Conservation (phyloP, 805 yeast genomes). For the Pichia manshurica region DNA sequence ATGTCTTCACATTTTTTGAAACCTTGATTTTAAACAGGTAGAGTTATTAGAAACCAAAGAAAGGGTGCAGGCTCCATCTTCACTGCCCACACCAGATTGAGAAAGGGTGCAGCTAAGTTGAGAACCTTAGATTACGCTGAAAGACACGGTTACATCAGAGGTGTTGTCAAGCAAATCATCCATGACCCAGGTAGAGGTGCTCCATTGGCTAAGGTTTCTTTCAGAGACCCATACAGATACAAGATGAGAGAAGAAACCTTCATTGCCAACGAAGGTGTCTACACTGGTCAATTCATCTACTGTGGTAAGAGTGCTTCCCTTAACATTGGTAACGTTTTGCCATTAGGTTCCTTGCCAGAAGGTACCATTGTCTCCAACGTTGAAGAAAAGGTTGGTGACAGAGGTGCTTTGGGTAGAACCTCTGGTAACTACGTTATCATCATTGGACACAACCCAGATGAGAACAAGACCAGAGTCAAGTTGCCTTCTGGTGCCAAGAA, state of each 20-base stretch:
- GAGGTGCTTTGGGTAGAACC: slow-evolving; percentile 99
- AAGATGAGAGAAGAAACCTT: slow-evolving; percentile 96
- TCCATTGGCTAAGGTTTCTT: slow-evolving; percentile 97
- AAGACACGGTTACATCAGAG: slow-evolving; percentile 99
- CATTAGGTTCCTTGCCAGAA: slow-evolving; percentile 96
- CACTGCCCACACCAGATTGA: slow-evolving; percentile 99
- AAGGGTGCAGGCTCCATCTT: slow-evolving; percentile 99
- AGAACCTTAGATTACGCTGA: slow-evolving; percentile 99
- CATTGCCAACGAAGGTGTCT: slow-evolving; percentile 99
- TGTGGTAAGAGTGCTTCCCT: slow-evolving; percentile 98
- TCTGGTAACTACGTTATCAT: slow-evolving; percentile 99
- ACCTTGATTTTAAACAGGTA: slow-evolving; percentile 45
- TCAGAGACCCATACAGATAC: slow-evolving; percentile 99
- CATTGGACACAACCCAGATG: slow-evolving; percentile 99
- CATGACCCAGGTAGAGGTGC: slow-evolving; percentile 99
- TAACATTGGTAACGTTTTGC: slow-evolving; percentile 95
- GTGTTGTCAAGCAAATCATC: slow-evolving; percentile 96
- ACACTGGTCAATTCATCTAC: slow-evolving; percentile 98
- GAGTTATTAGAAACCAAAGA: slow-evolving; percentile 99
- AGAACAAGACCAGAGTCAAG: slow-evolving; percentile 98
- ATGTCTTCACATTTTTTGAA: not conserved
- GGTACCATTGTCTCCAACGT: slow-evolving; percentile 99
- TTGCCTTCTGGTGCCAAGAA: slow-evolving; percentile 99
- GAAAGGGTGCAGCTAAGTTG: slow-evolving; percentile 99
- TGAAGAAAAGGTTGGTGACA: slow-evolving; percentile 98